These are phyloP conservation scores for Alternaria dauci DNA, from an alignment of 2,329 filamentous ascomycete species.

Conservation along the genomic window DNA sequence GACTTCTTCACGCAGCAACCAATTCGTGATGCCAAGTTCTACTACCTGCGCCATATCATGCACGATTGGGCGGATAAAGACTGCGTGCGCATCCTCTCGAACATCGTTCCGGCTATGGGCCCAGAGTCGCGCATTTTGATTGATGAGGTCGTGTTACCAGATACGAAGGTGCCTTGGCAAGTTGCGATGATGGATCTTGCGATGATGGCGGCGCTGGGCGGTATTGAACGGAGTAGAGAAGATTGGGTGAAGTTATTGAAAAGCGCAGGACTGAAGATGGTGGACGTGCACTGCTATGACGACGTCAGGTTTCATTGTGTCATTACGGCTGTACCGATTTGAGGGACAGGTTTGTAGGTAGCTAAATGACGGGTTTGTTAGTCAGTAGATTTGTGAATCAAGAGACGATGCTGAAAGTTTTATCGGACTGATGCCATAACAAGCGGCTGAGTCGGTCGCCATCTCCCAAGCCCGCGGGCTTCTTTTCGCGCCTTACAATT, in stretches of 20 bases:
- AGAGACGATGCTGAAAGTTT: neutral
- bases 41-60: slow-evolving; percentile 44
- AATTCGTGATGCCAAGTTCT: slow-evolving; percentile 42
- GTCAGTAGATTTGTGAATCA: neutral
- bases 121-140: slow-evolving; percentile 42
- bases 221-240: slow-evolving; percentile 34
- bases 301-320: slow-evolving; percentile 32
- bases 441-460: neutral
- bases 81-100: slow-evolving; percentile 37
- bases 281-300: slow-evolving; percentile 38
- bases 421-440: neutral
- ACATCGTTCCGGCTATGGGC: slow-evolving; percentile 37
- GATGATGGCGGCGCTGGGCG: slow-evolving; percentile 38
- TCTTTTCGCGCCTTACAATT: neutral
- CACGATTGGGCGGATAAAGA: slow-evolving; percentile 47
- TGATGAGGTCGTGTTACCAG: slow-evolving; percentile 43
- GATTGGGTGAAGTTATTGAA: slow-evolving; percentile 33
- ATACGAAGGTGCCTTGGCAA: slow-evolving; percentile 42
- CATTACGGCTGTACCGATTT: slow-evolving; percentile 24
- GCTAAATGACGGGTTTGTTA: neutral
- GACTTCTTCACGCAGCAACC: slow-evolving; percentile 47
- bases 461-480: slow-evolving; percentile 5
- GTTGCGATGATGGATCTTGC: slow-evolving; percentile 39
- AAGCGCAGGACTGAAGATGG: slow-evolving; percentile 35
- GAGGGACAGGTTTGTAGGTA: neutral